Base-by-base conservation (phyloP, 352 stramenopile genomes). In the Pilasporangium apinafurcum region DNA sequence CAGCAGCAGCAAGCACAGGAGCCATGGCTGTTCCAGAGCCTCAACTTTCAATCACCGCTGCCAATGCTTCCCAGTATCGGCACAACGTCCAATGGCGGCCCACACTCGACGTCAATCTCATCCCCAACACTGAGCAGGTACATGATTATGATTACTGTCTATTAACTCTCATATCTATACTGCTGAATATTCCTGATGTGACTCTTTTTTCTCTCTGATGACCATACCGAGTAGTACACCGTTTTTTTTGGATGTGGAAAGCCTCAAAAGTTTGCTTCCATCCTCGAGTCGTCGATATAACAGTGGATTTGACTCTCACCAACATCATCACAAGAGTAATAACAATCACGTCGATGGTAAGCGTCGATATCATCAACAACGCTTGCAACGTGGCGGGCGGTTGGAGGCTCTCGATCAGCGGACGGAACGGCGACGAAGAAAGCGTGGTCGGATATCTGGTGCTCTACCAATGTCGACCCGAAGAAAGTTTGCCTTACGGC, bases 21-120 rank as follows among this genome's bases (percentile, higher is more conserved):
- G 43, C 72, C 72, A 10, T 88, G 76, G 76, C 56, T 88, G 17
- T 87, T 86, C 60, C 76, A 86, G 42, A 88, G 72, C 39, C 40
- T 72, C 8, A 71, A 63, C 24, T 51, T 78, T 21, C 39, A 53
- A 8, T 56, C 42, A 1, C 56, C 45, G n/a, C 35, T 53, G 3
- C 37, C 38, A 27, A 47, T 53, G 18, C 30, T 48, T 14, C n/a
- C 33, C 28, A 34, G 29, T 20, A 9, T 4, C 18, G 5, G 34
- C 42, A 2, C 16, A 36, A 12, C 14, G 48, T 25, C 29, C 37
- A 2, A 26, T 60, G 14, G 27, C 26, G 25, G 21, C 34, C 9
- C n/a, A n/a, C 34, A 39, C 34, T 51, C 31, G n/a, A 12, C 45
- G 18, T 21, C 37, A 5, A 21, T 21, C n/a, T 39, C 35, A 17